Evolutionary conservation across 768 basidiomycete species (phyloP), one percentile per base, ranked within the genome.

Genomic region (Cystofilobasidium capitatum): DNA sequence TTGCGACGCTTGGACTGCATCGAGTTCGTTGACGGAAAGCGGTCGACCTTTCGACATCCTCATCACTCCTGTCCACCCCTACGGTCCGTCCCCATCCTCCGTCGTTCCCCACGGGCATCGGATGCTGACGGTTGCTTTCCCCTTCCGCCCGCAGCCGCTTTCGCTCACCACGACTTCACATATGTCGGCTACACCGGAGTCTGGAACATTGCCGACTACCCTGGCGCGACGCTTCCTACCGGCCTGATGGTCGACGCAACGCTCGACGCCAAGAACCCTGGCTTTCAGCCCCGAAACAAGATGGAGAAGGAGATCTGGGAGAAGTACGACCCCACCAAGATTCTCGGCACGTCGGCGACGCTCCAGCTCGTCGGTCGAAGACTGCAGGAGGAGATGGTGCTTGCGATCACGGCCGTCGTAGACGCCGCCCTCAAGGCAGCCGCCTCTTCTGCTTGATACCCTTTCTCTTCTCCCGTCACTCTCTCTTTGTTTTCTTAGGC

Each of bases 151-250:
- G 40, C 47, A 49, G 86, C 86, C 0, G 29, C 33, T 10, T 76
- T 85, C 26, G 80, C 81, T 51, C 80, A 84, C 61, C 79, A 81
- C 1, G 80, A 80, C 3, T 82, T 81, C 71, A 81, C 81, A 69
- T 83, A 83, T 51, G 83, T 83, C 10, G 82, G 82, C 9, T 86
- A 86, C 73, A 84, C 87, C 0, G 78, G 77, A 24, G 77, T 85
- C 39, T 86, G 84, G 82, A 89, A 86, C 71, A 74, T 80, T 14
- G 79, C 85, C n/a, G 88, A 89, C 72, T 88, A 85, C 70, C 75
- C 85, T 0, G 79, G 83, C 1, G 77, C 83, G 10, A 77, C 83
- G 16, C 81, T 89, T 66, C 88, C 86, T 0, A 77, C 89, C 0
- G 86, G 88, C 24, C 81, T 85, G 0, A 79, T 72, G 44, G 84